Percentiles rank a stretch among this genome's conserved stretches.
Conservation (phyloP, 352 stramenopile species). For the Phytophthora pseudosyringae region DNA sequence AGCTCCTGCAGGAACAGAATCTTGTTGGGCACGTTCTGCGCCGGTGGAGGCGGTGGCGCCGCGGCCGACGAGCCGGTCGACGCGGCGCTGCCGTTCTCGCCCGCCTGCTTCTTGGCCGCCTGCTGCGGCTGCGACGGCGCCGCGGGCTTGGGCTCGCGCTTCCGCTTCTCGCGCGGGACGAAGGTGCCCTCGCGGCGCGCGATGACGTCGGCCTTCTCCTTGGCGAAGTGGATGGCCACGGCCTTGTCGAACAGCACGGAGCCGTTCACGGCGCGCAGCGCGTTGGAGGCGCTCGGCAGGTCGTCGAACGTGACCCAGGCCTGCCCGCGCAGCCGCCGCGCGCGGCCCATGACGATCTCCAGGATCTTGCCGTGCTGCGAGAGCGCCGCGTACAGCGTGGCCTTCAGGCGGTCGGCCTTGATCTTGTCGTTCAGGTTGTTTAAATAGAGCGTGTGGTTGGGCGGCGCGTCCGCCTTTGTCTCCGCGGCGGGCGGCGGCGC, state of each 20-base stretch:
- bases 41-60: constrained; percentile 45
- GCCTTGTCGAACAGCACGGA: constrained; percentile 91
- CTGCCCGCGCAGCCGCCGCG: constrained; percentile 86
- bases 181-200: constrained; percentile 73
- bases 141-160: constrained; percentile 63
- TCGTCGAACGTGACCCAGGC: constrained; percentile 94
- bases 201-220: constrained; percentile 87
- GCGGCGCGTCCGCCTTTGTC: constrained; percentile 65
- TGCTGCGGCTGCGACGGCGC: constrained; percentile 42
- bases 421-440: constrained; percentile 97
- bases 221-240: constrained; percentile 81
- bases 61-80: constrained; percentile 21
- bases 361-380: constrained; percentile 94
- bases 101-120: constrained; percentile 35
- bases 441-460: constrained; percentile 94
- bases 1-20: constrained; percentile 95
- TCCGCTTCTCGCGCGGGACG: constrained; percentile 83
- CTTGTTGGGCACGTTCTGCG: constrained; percentile 85
- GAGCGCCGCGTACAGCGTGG: constrained; percentile 89
- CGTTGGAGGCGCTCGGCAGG: constrained; percentile 87
- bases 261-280: constrained; percentile 87
- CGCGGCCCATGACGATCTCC: constrained; percentile 89
- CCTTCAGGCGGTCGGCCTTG: constrained; percentile 92
- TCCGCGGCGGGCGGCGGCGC: constrained; percentile 1
- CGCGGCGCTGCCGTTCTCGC: constrained; percentile 20